Conservation (phyloP, 164 flowering plant species). For the Tetracentron sinense region DNA sequence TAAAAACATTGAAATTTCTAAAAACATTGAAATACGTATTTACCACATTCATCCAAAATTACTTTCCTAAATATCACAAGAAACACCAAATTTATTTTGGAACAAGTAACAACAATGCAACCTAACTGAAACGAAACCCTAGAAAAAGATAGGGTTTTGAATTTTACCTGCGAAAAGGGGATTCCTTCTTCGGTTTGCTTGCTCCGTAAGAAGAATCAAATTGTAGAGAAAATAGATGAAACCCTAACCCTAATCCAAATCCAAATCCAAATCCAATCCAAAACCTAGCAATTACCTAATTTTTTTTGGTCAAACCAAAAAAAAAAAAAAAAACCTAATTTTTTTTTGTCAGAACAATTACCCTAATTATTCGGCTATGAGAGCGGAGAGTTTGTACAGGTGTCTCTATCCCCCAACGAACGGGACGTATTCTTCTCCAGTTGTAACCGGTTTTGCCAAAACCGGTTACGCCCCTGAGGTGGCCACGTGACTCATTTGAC, state of each 20-base stretch:
- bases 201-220: neutral
- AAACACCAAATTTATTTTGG: neutral
- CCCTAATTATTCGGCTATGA: neutral
- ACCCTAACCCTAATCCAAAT: slow-evolving; percentile 1
- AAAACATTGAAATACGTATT: neutral
- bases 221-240: neutral
- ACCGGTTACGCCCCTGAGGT: too few relatives aligned
- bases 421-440: too few relatives aligned
- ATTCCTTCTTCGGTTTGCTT: neutral
- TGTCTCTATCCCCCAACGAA: too few relatives aligned
- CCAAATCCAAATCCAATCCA: too few relatives aligned
- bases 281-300: too few relatives aligned
- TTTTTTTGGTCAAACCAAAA: too few relatives aligned
- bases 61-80: neutral
- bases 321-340: too few relatives aligned
- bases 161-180: neutral
- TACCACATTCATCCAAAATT: neutral
- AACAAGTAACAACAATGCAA: neutral
- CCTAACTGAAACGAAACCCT: neutral
- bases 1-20: too few relatives aligned
- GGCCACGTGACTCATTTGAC: too few relatives aligned
- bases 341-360: too few relatives aligned
- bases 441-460: too few relatives aligned
- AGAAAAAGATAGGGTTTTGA: neutral
- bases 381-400: neutral